Base-by-base conservation (phyloP, 768 basidiomycete genomes). In the Russula virescens region DNA sequence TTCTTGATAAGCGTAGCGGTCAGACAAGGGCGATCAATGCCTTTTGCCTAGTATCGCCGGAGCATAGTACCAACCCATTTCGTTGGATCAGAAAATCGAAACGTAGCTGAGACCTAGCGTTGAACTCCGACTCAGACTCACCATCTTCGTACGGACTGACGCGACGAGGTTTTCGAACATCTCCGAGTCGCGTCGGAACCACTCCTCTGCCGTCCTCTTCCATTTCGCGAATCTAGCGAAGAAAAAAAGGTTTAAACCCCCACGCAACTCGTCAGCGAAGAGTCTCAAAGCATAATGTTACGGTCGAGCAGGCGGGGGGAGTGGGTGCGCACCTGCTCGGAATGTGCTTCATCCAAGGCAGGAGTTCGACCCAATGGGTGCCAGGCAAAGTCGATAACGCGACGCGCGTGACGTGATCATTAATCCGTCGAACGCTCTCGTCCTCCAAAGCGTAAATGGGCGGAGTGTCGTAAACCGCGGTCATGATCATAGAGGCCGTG, bases 401-500 rank as follows among this genome's bases (percentile, higher is more conserved):
- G 31, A 66, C 63, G n/a, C 65, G 63, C 10, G 40, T 46, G 50
- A 66, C 62, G 45, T 65, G 65, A 21, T 57, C 53, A 26, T 64
- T 64, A 43, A 66, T 66, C 42, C 58, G 52, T 21, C 21, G 45
- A 19, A 66, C 51, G 21, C 42, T 52, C 34, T 54, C 57, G 18
- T 64, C 48, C 19, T 66, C 65, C 43, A 64, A 11, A 43, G 58
- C 56, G 31, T 59, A 58, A 6, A 66, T 66, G 40, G 18, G 47
- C 4, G 65, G 62, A 1, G 58, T 59, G 49, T 59, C 65, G 9
- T 66, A 66, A 6, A 65, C 63, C 11, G 23, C 65, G 7, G 54
- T 65, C 65, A 66, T 66, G 42, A 66, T 65, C 63, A 66, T 64
- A 1, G 65, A 66, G n/a, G 65, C 54, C 28, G 65, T 50, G 25